Base-by-base conservation (phyloP, 2,329 filamentous ascomycete species). In the Talaromyces sp. region DNA sequence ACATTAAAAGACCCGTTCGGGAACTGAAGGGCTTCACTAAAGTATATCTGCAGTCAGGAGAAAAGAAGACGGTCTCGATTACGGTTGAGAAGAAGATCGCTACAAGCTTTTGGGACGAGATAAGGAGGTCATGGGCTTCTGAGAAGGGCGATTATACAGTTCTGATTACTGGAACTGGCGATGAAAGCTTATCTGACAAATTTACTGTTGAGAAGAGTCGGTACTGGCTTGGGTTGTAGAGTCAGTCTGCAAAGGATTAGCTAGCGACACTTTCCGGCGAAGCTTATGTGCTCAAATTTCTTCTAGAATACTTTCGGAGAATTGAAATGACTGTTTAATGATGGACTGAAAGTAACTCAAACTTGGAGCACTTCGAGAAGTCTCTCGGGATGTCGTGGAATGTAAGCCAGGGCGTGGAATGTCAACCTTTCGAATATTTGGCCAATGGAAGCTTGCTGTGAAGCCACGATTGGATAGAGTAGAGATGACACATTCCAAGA, bases 21-120 rank as follows among this genome's bases (percentile, higher is more conserved):
- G 87, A 90, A 73, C 80, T 90, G 54, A 88, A 88, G 75, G 87
- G 85, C 1, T 90, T 89, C 69, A 74, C 80, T 58, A 93, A 92
- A 78, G 83, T 89, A 0, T 81, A 82, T 64, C 74, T 93, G 1
- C 80, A 83, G 62, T 80, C 86, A 0, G 89, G 88, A 0, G 83
- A 89, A 77, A 82, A 78, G 52, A 83, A 85, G 77, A 79, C 70
- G 7, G 85, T 87, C 1, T 79, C 82, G n/a, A 80, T 93, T 8
- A 77, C 79, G 3, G 73, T 79, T n/a, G 74, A 85, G 66, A 85
- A 85, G 71, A 91, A 90, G 77, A 87, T 90, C 63, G 87, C 86
- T 0, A 84, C 86, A 0, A 86, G 86, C 62, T 92, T 88, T 78
- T 92, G 87, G 82, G 88, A 91, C 69, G 90, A 92, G 78, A 83